Evolutionary conservation across 1,284 basidiomycete species (phyloP).

Genomic region (Cerioporus squamosus): DNA sequence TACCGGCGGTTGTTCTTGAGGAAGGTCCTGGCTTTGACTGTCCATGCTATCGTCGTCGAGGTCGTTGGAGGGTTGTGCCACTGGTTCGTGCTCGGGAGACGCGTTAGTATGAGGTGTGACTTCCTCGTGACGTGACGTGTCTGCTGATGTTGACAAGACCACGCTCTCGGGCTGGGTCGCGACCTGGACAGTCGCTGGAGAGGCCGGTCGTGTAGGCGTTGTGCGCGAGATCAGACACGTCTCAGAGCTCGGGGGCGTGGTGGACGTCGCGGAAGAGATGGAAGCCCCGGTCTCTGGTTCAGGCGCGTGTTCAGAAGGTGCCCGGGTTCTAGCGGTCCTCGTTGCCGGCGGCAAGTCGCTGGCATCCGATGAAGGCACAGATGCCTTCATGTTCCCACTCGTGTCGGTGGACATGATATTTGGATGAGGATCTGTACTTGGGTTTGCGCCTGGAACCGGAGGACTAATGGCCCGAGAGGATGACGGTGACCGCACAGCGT

Average conservation of each 20-base stretch:
- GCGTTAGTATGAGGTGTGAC: conserved; percentile 5
- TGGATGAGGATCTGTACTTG: neutral
- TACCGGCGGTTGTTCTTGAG: neutral
- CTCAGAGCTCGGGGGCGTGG: neutral
- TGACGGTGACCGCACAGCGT: neutral
- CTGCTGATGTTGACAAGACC: neutral
- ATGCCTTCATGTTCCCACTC: neutral
- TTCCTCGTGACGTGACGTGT: conserved; percentile 7
- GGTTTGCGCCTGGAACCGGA: neutral
- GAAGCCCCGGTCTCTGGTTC: neutral
- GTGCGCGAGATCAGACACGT: neutral
- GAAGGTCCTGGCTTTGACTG: neutral
- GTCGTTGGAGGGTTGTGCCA: neutral
- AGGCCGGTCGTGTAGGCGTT: neutral
- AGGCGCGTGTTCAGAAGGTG: neutral
- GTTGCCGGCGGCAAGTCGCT: conserved; percentile 1
- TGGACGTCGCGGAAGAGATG: neutral
- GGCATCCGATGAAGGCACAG: neutral
- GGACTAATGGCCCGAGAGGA: neutral
- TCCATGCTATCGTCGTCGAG: conserved; percentile 3
- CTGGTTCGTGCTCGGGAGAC: conserved; percentile 1
- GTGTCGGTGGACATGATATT: neutral
- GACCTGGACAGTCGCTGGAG: neutral
- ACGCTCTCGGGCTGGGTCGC: neutral
- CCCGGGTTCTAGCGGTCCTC: neutral